Percentiles rank a stretch among this genome's conserved stretches.
Conservation (phyloP, 148 eudicot species). For the Diospyros kaki region DNA sequence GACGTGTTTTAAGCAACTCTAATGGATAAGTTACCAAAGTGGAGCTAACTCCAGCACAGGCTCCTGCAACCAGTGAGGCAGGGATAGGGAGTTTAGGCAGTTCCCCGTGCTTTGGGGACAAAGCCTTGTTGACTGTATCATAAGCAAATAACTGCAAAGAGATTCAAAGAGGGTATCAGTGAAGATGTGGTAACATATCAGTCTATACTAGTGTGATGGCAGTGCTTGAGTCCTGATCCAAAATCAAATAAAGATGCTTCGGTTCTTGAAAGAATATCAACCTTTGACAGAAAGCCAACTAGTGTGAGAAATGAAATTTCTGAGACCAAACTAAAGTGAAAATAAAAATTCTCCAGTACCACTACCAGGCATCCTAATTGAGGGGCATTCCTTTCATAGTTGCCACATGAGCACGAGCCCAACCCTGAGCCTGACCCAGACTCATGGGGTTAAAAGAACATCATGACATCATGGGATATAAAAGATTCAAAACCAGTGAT, state of each 20-base stretch:
- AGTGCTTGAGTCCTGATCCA: neutral
- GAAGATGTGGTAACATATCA: too few species aligned
- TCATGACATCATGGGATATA: too few species aligned
- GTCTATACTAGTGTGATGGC: neutral
- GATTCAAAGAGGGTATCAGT: neutral
- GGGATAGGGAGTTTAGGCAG: conserved; percentile 63
- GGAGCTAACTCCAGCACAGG: conserved; percentile 89
- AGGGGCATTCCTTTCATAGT: too few species aligned
- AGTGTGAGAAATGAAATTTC: neutral
- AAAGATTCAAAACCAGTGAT: too few species aligned
- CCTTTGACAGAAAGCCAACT: neutral
- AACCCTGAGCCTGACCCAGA: too few species aligned
- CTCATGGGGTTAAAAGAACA: too few species aligned
- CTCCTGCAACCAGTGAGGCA: conserved; percentile 87
- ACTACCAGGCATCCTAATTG: too few species aligned
- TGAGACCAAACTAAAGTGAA: neutral
- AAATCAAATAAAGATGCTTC: neutral
- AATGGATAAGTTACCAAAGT: conserved; percentile 87
- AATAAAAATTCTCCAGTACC: neutral
- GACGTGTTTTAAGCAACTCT: conserved; percentile 89
- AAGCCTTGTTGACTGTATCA: conserved; percentile 79
- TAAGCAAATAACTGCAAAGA: conserved; percentile 67
- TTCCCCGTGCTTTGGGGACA: conserved; percentile 76
- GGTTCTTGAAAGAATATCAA: neutral
- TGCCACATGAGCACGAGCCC: too few species aligned